These are phyloP conservation scores for Botrytis galanthina DNA, from an alignment of 2,329 filamentous ascomycete genomes.

Conservation along the genomic window DNA sequence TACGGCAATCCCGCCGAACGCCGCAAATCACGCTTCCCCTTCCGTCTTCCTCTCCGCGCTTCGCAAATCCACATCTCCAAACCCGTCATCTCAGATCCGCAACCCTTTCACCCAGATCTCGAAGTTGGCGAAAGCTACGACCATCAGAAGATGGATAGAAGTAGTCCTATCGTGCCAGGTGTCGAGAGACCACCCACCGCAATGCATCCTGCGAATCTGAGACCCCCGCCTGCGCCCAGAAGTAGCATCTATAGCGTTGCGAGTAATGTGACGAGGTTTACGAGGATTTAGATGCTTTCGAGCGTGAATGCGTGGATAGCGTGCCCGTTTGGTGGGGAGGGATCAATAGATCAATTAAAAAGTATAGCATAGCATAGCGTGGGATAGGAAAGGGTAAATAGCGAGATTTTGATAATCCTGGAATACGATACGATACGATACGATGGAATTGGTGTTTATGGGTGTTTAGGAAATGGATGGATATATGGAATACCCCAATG, in stretches of 20 bases:
- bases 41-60: conserved; percentile 40
- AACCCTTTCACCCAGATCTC: conserved; percentile 28
- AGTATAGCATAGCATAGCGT: not conserved
- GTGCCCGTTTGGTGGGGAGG: not conserved
- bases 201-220: conserved; percentile 47
- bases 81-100: conserved; percentile 51
- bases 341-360: not conserved
- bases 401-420: not conserved
- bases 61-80: conserved; percentile 60
- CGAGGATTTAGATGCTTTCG: not conserved
- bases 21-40: conserved; percentile 41
- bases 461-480: not conserved
- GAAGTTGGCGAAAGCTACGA: not conserved
- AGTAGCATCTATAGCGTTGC: conserved; percentile 36
- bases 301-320: not conserved
- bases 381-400: not conserved
- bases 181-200: conserved; percentile 57
- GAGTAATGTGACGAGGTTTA: not conserved
- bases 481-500: not conserved
- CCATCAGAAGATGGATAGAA: conserved; percentile 21
- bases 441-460: not conserved
- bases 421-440: not conserved
- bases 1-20: conserved; percentile 39
- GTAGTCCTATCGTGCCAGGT: conserved; percentile 52
- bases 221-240: conserved; percentile 49